Evolutionary conservation across 2,329 filamentous ascomycete genomes (phyloP), one percentile per base, ranked within the genome.

Genomic region (Plenodomus lindquistii): DNA sequence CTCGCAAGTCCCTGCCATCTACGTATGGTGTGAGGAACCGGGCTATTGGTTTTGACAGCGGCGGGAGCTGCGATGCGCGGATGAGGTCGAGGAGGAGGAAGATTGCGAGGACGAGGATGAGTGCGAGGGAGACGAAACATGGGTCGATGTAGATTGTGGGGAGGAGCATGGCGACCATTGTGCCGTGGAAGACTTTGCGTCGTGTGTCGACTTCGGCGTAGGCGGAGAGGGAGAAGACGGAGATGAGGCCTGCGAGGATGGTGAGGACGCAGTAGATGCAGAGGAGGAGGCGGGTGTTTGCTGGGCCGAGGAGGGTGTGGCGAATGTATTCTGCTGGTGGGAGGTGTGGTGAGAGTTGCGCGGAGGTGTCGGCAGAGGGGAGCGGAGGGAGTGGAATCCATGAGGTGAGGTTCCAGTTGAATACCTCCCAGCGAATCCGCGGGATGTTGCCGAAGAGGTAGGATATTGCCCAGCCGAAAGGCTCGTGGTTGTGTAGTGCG

Each of bases 181-280:
- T 96, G 60, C 95, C 95, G 72, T 99, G 94, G 71, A 99, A 99
- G 19, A 97, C 89, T 73, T 99, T 99, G 42, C 94, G 85, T 41
- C 94, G 84, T 1, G 94, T 99, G 73, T 99, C 94, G 39, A 99
- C 93, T 73, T 97, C 92, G 58, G 89, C 92, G 41, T 89, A 78
- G 2, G 85, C 78, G 35, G 87, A 89, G 31, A 96, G 81, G 36
- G 81, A 83, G 43, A 94, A 83, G 7, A 97, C 89, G 3, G 89
- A 79, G 9, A 85, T 75, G 29, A 97, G 79, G 1, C 93, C 94
- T 1, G 84, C 67, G 15, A 82, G 68, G 15, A 97, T 81, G 45
- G 95, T 84, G 3, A 73, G 59, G 1, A 86, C 57, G 79, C 87
- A 97, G 77, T 96, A 96, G 3, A 73, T 82, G 46, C 82, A 82